Evolutionary conservation across 768 basidiomycete species (phyloP), one percentile per base, ranked within the genome.

Genomic region (Jaapia argillacea): DNA sequence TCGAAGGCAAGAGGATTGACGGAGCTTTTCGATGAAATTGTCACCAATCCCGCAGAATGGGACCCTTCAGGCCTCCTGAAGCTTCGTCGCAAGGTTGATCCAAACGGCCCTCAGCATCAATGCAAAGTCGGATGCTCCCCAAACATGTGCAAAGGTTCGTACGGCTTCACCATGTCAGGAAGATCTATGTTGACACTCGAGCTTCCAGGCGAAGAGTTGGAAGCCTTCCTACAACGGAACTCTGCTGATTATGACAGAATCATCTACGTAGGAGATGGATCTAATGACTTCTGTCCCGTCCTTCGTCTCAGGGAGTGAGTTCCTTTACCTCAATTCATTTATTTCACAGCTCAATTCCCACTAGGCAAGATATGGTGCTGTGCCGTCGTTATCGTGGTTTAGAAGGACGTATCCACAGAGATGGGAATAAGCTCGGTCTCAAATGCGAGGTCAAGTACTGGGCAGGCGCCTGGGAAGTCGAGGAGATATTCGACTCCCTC

Each of bases 91-190:
- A 72, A 84, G 36, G 68, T 97, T 35, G 83, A 82, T 46, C 86
- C 88, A 7, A 51, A 65, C 18, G 86, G 77, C 1, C 79, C 79
- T 1, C 90, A 90, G 46, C 96, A 98, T 60, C 58, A 55, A 5
- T 99, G 96, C 64, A 68, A 67, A 36, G 72, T 94, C 41, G 94
- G 94, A 4, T 99, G 96, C 67, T 81, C 81, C 45, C 76, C 82
- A 12, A 98, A 99, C 69, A 96, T 99, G 93, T 99, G 96, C 71
- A 99, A 99, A 70, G 90, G 89, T 81, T 16, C 33, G 58, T 51
- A 7, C 10, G 10, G 13, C 10, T 10, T 33, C 10, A 10, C 31
- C 31, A 16, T 33, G n/a, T n/a, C n/a, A n/a, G n/a, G n/a, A n/a
- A n/a, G n/a, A n/a, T 23, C 41, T 41, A 24, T 45, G 28, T 31